These are phyloP conservation scores for Monosporascus sp. DNA, from an alignment of 2,329 filamentous ascomycete species.

Conservation along the genomic window DNA sequence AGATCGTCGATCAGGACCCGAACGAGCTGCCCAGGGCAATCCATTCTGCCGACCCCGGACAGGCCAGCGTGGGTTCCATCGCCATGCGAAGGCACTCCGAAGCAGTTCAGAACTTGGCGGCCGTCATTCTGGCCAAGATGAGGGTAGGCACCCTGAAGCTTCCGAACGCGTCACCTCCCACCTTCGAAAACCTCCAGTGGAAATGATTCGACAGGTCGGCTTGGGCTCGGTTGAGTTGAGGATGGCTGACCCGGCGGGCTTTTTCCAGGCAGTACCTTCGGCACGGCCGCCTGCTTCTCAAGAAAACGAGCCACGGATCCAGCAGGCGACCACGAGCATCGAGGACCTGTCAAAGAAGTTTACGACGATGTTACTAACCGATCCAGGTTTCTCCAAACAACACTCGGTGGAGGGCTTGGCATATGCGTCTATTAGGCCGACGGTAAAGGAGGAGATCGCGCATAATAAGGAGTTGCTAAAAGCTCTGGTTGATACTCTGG, in stretches of 20 bases:
- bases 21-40: slow-evolving; percentile 47
- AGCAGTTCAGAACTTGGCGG: slow-evolving; percentile 59
- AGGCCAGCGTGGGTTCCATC: slow-evolving; percentile 54
- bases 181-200: slow-evolving; percentile 19
- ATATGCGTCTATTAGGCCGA: slow-evolving; percentile 81
- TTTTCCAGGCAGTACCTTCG: slow-evolving; percentile 48
- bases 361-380: slow-evolving; percentile 58
- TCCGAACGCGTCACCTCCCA: slow-evolving; percentile 22
- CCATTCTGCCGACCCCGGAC: slow-evolving; percentile 45
- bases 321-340: slow-evolving; percentile 53
- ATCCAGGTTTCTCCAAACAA: slow-evolving; percentile 53
- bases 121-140: slow-evolving; percentile 71
- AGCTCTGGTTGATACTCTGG: slow-evolving; percentile 60
- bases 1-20: slow-evolving; percentile 69
- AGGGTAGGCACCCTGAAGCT: slow-evolving; percentile 42
- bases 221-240: slow-evolving; percentile 23
- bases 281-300: slow-evolving; percentile 32
- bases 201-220: slow-evolving; percentile 14
- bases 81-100: slow-evolving; percentile 56
- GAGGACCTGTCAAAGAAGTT: slow-evolving; percentile 62
- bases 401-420: slow-evolving; percentile 86
- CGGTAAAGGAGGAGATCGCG: slow-evolving; percentile 75
- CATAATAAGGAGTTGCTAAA: slow-evolving; percentile 64
- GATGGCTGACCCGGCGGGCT: slow-evolving; percentile 38
- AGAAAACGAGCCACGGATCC: slow-evolving; percentile 36